Evolutionary conservation across 1,284 basidiomycete species (phyloP).

Genomic region (Ganoderma lingzhi): DNA sequence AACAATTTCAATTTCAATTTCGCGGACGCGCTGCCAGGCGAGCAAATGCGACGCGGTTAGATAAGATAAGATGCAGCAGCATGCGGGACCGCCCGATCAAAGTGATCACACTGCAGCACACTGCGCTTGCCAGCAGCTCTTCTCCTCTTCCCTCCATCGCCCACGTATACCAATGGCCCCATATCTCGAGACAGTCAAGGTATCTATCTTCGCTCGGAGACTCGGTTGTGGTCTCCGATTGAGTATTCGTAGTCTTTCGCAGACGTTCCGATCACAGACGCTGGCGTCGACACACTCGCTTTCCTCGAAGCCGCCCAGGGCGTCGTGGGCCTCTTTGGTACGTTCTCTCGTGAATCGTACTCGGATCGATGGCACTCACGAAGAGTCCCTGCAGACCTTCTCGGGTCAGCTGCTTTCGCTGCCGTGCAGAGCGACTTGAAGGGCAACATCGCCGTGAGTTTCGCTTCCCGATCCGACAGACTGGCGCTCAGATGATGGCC

Average conservation of each 20-base stretch:
- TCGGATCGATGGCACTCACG: not conserved
- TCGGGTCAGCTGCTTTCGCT: slow-evolving; percentile 88
- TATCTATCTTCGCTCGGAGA: slow-evolving; percentile 45
- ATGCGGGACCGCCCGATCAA: not conserved
- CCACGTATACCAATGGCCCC: slow-evolving; percentile 69
- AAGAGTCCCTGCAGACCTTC: slow-evolving; percentile 67
- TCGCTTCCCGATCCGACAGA: not conserved
- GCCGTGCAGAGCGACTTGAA: slow-evolving; percentile 90
- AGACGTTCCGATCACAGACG: slow-evolving; percentile 88
- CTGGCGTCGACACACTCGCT: slow-evolving; percentile 86
- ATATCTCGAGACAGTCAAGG: slow-evolving; percentile 87
- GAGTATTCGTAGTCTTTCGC: slow-evolving; percentile 75
- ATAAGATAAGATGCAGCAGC: slow-evolving; percentile 25
- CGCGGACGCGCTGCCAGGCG: not conserved
- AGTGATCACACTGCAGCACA: slow-evolving; percentile 7
- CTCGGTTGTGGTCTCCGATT: not conserved
- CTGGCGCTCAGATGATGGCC: slow-evolving; percentile 2
- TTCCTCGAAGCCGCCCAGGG: slow-evolving; percentile 94
- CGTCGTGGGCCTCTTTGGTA: slow-evolving; percentile 92
- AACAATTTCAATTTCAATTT: not conserved
- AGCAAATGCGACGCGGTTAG: not conserved
- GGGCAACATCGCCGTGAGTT: slow-evolving; percentile 89
- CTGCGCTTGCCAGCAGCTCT: slow-evolving; percentile 26
- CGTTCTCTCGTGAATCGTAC: slow-evolving; percentile 37
- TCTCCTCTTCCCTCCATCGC: slow-evolving; percentile 18